Evolutionary conservation across 179 eudicot genomes (phyloP).

Genomic region (Drosera spatulata): DNA sequence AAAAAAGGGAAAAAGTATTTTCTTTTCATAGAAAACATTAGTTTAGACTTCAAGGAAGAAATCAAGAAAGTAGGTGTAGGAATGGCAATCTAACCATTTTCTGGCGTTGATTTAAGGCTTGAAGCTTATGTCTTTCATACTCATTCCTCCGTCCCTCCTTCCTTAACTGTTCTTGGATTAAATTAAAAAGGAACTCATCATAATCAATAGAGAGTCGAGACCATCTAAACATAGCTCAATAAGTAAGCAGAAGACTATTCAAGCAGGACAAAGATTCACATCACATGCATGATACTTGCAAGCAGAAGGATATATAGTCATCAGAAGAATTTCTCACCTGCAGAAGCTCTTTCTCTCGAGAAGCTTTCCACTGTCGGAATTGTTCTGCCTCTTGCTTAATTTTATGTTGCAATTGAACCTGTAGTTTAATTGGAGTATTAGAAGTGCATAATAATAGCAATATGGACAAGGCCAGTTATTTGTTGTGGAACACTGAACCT

Average conservation of each 20-base stretch:
- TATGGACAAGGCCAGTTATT: neutral
- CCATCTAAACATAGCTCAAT: too few relatives aligned
- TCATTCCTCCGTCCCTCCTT: conserved; percentile 97
- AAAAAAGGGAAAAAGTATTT: too few relatives aligned
- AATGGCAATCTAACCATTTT: conserved; percentile 51
- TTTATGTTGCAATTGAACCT: conserved; percentile 97
- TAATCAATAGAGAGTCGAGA: neutral
- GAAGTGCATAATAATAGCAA: neutral
- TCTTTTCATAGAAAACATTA: too few relatives aligned
- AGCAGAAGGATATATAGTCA: neutral
- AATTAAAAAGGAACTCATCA: neutral
- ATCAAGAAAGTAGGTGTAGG: neutral
- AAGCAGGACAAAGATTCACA: neutral
- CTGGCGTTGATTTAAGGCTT: conserved; percentile 97
- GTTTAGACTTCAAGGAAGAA: neutral
- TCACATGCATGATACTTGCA: neutral
- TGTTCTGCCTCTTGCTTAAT: conserved; percentile 99
- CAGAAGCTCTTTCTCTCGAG: conserved; percentile 91
- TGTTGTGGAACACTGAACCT: neutral
- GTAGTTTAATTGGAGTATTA: conserved; percentile 12
- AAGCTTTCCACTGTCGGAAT: conserved; percentile 97
- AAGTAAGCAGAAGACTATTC: too few relatives aligned
- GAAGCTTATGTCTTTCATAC: conserved; percentile 95
- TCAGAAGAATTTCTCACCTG: conserved; percentile 43
- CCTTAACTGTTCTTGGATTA: conserved; percentile 38